Conservation (phyloP, 495 filamentous ascomycete genomes). For the Cenococcum geophilum region DNA sequence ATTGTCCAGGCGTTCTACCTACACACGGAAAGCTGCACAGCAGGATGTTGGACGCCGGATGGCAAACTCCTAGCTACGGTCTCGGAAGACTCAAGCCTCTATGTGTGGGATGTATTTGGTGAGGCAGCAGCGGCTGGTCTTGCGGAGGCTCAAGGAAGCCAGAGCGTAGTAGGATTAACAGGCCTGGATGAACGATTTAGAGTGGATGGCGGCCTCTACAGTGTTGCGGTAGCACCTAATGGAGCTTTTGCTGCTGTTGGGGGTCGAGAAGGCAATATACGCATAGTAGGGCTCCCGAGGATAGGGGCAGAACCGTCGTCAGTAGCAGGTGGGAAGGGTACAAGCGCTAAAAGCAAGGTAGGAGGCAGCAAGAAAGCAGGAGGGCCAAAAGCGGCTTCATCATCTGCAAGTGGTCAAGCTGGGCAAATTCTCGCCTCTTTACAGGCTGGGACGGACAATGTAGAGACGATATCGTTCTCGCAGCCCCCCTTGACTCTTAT, state of each 20-base stretch:
- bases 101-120: slow-evolving; percentile 90
- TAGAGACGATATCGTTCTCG: slow-evolving; percentile 84
- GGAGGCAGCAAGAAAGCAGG: slow-evolving; percentile 34
- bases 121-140: slow-evolving; percentile 70
- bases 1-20: slow-evolving; percentile 88
- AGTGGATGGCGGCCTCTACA: slow-evolving; percentile 86
- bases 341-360: slow-evolving; percentile 44
- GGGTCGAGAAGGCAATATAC: slow-evolving; percentile 77
- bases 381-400: slow-evolving; percentile 19
- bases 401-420: slow-evolving; percentile 47
- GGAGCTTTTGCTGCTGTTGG: slow-evolving; percentile 77
- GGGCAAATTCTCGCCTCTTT: slow-evolving; percentile 73
- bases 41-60: slow-evolving; percentile 84
- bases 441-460: slow-evolving; percentile 65
- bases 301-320: slow-evolving; percentile 42
- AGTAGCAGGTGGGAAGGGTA: slow-evolving; percentile 37
- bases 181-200: slow-evolving; percentile 79
- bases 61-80: slow-evolving; percentile 87
- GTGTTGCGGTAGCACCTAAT: slow-evolving; percentile 70
- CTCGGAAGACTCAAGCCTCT: slow-evolving; percentile 78
- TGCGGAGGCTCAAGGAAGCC: slow-evolving; percentile 57
- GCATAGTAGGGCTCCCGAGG: slow-evolving; percentile 76
- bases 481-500: slow-evolving; percentile 67
- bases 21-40: slow-evolving; percentile 80
- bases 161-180: slow-evolving; percentile 72